These are phyloP conservation scores for Pythium phragmiticola DNA, from an alignment of 352 stramenopile genomes.

Conservation along the genomic window DNA sequence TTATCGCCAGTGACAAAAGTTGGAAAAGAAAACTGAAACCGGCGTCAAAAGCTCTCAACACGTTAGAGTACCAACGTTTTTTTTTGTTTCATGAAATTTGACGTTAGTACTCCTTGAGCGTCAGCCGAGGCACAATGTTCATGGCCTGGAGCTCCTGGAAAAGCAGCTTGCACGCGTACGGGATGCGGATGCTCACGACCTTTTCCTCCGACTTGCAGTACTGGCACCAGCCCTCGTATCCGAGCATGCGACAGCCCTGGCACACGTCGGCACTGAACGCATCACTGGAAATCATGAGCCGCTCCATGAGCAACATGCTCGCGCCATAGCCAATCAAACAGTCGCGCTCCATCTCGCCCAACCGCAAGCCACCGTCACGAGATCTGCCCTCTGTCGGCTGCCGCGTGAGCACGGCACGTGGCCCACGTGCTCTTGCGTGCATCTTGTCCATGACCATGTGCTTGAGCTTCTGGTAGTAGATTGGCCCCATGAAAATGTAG, in stretches of 20 bases:
- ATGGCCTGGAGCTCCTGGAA: conserved; percentile 99
- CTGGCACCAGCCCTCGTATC: conserved; percentile 98
- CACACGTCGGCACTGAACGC: conserved; percentile 99
- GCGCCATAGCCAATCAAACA: conserved; percentile 99
- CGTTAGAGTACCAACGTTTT: background rate
- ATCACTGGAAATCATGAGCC: conserved; percentile 99
- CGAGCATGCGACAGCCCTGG: conserved; percentile 96
- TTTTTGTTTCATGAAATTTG: conserved; percentile 3
- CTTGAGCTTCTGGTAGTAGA: conserved; percentile 99
- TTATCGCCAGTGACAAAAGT: background rate
- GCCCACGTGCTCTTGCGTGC: conserved; percentile 95
- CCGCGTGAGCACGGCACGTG: conserved; percentile 95
- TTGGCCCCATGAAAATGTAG: conserved; percentile 99
- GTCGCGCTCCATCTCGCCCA: conserved; percentile 99
- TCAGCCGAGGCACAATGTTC: conserved; percentile 98
- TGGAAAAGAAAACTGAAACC: background rate
- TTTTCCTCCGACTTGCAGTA: conserved; percentile 98
- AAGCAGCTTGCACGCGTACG: conserved; percentile 99
- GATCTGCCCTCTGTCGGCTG: conserved; percentile 99
- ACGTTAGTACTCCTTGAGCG: conserved; percentile 91
- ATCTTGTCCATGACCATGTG: conserved; percentile 99
- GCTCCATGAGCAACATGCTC: conserved; percentile 99
- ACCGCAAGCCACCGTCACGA: conserved; percentile 96
- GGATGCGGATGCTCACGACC: conserved; percentile 96
- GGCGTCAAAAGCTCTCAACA: conserved; percentile 1